Conservation (phyloP, 176 grass and related monocot genomes). For the Zoysia pacifica region DNA sequence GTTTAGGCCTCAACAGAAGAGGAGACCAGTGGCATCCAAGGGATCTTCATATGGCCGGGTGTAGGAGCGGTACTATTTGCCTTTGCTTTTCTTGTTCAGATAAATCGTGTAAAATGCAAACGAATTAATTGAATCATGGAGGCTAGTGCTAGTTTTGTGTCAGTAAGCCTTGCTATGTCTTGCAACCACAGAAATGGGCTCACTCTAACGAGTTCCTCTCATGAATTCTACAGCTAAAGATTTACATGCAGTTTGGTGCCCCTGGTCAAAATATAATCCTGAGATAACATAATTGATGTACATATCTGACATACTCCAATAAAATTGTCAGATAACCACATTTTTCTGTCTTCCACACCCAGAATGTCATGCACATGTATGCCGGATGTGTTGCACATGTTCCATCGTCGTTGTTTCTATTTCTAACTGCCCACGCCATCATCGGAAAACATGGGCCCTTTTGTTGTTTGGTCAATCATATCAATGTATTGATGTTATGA, state of each 20-base stretch:
- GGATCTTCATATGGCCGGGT: conserved; percentile 28
- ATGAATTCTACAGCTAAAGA: background rate
- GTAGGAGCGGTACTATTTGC: conserved; percentile 21
- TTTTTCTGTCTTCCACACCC: background rate
- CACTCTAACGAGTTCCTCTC: background rate
- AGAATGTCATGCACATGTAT: background rate
- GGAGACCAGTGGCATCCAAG: conserved; percentile 39
- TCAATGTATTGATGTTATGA: conserved; percentile 16
- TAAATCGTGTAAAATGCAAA: conserved; percentile 35
- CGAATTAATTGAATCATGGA: conserved; percentile 21
- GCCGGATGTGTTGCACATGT: background rate
- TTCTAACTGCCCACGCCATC: conserved; percentile 6
- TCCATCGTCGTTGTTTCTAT: conserved; percentile 16
- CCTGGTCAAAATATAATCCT: background rate
- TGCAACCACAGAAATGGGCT: background rate
- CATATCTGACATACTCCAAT: background rate
- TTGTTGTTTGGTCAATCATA: background rate
- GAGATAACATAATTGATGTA: conserved; percentile 8
- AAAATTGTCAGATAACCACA: background rate
- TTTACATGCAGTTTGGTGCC: background rate
- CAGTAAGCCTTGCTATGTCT: conserved; percentile 9
- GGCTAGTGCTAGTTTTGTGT: conserved; percentile 13
- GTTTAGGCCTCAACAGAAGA: conserved; percentile 46
- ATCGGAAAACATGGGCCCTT: background rate
- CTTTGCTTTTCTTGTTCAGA: background rate